phyloP scores from a whole-genome alignment of 2,329 filamentous ascomycete genomes.

The Trichophyton equinum region DNA sequence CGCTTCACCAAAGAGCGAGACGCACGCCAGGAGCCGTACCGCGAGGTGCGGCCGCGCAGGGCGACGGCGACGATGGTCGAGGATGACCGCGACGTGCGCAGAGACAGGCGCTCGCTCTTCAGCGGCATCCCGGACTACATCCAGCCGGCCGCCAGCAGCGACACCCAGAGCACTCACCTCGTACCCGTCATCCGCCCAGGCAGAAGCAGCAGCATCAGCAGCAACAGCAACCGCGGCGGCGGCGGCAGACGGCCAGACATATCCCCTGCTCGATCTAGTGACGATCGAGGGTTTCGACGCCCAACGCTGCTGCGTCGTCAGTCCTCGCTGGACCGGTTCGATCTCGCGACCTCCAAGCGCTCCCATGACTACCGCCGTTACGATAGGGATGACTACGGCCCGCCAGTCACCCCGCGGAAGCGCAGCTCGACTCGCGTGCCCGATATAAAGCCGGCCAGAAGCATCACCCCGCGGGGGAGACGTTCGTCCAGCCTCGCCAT shows the following conservation, averaged over 20 bases:
- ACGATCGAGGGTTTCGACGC: not conserved
- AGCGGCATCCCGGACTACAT: not conserved
- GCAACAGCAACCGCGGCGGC: too few species aligned
- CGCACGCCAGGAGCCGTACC: conserved; percentile 23
- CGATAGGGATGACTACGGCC: conserved; percentile 25
- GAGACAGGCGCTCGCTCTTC: conserved; percentile 3
- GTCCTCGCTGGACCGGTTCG: conserved; percentile 82
- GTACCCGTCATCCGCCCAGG: conserved; percentile 24
- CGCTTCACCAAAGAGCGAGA: conserved; percentile 34
- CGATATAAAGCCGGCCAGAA: conserved; percentile 44
- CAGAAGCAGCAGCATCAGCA: conserved; percentile 24
- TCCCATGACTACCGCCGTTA: conserved; percentile 31
- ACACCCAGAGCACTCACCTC: not conserved
- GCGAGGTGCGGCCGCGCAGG: not conserved
- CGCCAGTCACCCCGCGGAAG: conserved; percentile 37
- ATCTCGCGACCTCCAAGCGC: conserved; percentile 54
- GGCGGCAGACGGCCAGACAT: not conserved
- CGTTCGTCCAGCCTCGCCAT: conserved; percentile 12
- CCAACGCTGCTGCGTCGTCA: conserved; percentile 65
- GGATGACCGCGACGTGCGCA: conserved; percentile 11
- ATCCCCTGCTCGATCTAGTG: conserved; percentile 1
- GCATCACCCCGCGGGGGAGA: conserved; percentile 15
- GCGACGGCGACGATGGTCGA: not conserved
- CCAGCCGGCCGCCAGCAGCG: not conserved
- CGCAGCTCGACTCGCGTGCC: conserved; percentile 28